Evolutionary conservation across 495 filamentous ascomycete species (phyloP).

Genomic region (Ascobolus immersus): DNA sequence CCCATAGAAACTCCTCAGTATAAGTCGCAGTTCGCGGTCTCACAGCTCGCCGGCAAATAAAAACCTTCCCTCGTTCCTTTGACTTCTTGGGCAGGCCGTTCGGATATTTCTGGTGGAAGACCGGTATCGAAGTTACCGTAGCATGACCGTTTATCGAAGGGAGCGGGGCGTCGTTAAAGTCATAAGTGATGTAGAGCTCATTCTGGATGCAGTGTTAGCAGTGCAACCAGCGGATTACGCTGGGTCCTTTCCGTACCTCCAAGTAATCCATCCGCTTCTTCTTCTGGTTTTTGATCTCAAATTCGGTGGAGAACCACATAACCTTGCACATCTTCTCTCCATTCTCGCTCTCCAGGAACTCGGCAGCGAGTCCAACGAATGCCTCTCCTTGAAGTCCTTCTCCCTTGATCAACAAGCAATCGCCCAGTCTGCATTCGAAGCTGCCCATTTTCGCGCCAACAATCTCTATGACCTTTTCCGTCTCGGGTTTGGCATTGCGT

Average conservation of each 20-base stretch:
- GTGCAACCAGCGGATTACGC: not conserved
- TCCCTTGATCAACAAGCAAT: slow-evolving; percentile 64
- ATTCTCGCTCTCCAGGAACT: slow-evolving; percentile 45
- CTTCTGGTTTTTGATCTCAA: slow-evolving; percentile 57
- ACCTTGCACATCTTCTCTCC: slow-evolving; percentile 26
- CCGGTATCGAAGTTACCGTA: slow-evolving; percentile 41
- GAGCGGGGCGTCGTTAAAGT: slow-evolving; percentile 66
- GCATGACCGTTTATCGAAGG: slow-evolving; percentile 77
- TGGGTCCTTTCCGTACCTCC: slow-evolving; percentile 26
- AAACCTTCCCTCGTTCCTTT: slow-evolving; percentile 61
- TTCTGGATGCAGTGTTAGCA: slow-evolving; percentile 26
- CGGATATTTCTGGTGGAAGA: slow-evolving; percentile 44
- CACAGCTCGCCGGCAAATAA: slow-evolving; percentile 71
- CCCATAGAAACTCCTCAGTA: slow-evolving; percentile 81
- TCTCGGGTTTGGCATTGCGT: slow-evolving; percentile 18
- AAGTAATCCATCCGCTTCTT: slow-evolving; percentile 65
- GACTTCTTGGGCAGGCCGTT: slow-evolving; percentile 48
- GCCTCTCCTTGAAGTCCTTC: slow-evolving; percentile 50
- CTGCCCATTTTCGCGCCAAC: slow-evolving; percentile 63
- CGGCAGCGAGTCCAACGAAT: slow-evolving; percentile 70
- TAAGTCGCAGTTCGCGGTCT: slow-evolving; percentile 72
- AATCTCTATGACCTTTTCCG: slow-evolving; percentile 22
- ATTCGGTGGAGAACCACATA: slow-evolving; percentile 76
- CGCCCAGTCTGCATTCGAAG: slow-evolving; percentile 59
- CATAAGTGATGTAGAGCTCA: slow-evolving; percentile 72